Evolutionary conservation across 1,139 yeast genomes (phyloP), one percentile per base, ranked within the genome.

Genomic region (Blastobotrys malaysiensis): DNA sequence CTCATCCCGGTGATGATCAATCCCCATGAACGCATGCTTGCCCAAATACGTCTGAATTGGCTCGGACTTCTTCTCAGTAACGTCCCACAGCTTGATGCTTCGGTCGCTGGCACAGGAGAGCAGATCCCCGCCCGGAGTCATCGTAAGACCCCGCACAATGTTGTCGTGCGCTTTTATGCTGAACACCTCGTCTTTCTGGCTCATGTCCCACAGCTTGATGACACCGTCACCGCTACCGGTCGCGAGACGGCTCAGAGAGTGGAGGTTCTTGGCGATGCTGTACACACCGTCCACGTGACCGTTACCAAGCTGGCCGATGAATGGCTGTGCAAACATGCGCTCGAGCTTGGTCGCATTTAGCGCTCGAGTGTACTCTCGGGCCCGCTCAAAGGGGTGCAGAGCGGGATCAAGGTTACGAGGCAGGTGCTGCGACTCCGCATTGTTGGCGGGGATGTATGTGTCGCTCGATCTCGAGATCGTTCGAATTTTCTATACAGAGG

Each of bases 261-360:
- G 73, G 65, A 83, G 83, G 70, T 91, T 87, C 69, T 86, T 86
- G 11, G 97, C 96, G 52, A 95, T 80, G 27, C 84, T 77, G 70
- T 93, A 93, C n/a, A 95, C 89, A 52, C 98, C 98, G 68, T 95
- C 99, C 55, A 95, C 76, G 66, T 95, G 99, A 11, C 99, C 99
- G 61, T 83, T 81, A 1, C 99, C 99, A 43, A 95, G 74, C 68
- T 95, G 98, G 1, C 97, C 97, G 18, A 95, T 78, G 70, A 95
- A 93, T 5, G 99, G 99, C 67, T 91, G 91, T 0, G 99, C 99
- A 79, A 95, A 93, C 88, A 93, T 86, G 62, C 97, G 78, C 67
- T 91, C 98, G 73, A 95, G 72, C 69, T 95, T 95, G 16, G 98
- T 91, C 22, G 99, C 98, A 56, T 90, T 91, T 53, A 95, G 73